These are phyloP conservation scores for Emericellopsis terricola DNA, from an alignment of 495 filamentous ascomycete species.

Conservation along the genomic window DNA sequence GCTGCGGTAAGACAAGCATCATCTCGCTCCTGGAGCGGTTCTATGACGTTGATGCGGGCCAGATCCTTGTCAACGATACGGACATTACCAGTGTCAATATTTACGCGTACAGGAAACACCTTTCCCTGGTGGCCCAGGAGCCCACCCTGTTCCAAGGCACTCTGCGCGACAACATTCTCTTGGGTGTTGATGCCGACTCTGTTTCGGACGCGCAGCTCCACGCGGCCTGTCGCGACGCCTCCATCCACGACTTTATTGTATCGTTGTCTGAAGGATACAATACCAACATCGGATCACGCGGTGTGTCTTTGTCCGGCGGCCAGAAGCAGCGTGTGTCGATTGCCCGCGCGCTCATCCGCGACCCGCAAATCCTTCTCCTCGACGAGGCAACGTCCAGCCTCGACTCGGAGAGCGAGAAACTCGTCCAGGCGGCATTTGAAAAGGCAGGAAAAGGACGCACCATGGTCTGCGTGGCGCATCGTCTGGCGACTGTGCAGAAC, in stretches of 20 bases:
- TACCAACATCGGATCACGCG: conserved; percentile 42
- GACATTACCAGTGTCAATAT: conserved; percentile 26
- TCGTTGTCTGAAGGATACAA: conserved; percentile 41
- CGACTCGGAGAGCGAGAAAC: conserved; percentile 53
- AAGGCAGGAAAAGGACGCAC: conserved; percentile 40
- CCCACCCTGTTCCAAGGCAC: conserved; percentile 37
- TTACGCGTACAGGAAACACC: conserved; percentile 28
- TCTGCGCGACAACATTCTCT: conserved; percentile 38
- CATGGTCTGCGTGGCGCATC: conserved; percentile 54
- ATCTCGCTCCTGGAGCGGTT: conserved; percentile 45
- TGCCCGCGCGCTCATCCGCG: conserved; percentile 55
- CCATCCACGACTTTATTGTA: conserved; percentile 42
- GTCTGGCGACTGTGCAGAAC: conserved; percentile 31
- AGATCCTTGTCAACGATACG: conserved; percentile 31
- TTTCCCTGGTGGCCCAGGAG: conserved; percentile 47
- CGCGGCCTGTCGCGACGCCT: conserved; percentile 37
- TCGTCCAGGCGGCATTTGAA: conserved; percentile 53
- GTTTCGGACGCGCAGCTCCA: conserved; percentile 33
- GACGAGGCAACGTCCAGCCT: conserved; percentile 68
- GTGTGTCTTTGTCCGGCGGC: conserved; percentile 50
- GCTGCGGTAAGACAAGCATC: conserved; percentile 56
- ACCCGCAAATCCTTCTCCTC: conserved; percentile 50
- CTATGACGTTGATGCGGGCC: conserved; percentile 35
- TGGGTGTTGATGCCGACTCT: conserved; percentile 22
- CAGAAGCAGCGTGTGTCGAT: conserved; percentile 65